Evolutionary conservation across 805 yeast genomes (phyloP).

Genomic region (Candida jianshihensis): DNA sequence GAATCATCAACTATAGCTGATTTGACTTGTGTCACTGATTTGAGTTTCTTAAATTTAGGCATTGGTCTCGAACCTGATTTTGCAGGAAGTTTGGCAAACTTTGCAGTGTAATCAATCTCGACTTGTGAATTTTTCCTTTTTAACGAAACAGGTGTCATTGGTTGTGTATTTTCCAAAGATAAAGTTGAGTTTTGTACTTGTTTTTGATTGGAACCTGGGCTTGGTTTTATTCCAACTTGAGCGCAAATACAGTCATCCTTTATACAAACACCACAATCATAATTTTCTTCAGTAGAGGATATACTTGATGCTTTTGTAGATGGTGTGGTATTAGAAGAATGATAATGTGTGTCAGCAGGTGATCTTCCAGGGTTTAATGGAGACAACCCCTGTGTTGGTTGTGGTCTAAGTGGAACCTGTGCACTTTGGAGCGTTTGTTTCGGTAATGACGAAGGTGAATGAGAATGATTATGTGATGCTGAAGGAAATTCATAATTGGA

Average conservation of each 20-base stretch:
- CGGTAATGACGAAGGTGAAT: no score
- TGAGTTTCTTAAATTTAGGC: conserved; percentile 18
- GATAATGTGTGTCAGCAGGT: conserved; percentile 20
- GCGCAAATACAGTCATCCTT: conserved; percentile 69
- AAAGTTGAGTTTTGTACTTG: conserved; percentile 18
- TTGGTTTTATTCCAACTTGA: conserved; percentile 24
- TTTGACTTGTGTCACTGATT: conserved; percentile 1
- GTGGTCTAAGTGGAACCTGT: conserved; percentile 1
- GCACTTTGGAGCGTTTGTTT: no score
- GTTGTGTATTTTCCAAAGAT: conserved; percentile 38
- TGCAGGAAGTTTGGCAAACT: conserved; percentile 26
- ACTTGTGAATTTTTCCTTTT: conserved; percentile 28
- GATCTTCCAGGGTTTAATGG: conserved; percentile 43
- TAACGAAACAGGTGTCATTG: conserved; percentile 63
- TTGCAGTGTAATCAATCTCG: conserved; percentile 57
- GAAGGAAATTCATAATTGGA: conserved; percentile 5
- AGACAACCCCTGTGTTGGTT: conserved; percentile 6
- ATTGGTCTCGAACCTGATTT: conserved; percentile 17
- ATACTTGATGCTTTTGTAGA: conserved; percentile 16
- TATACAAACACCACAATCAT: conserved; percentile 57
- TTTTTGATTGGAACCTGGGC: conserved; percentile 8
- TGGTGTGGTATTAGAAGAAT: conserved; percentile 12
- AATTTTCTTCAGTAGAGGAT: conserved; percentile 18
- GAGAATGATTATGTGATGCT: not conserved
- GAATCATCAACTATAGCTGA: conserved; percentile 6